A percentile compares a stretch with the other conserved stretches of the same genome.
These are phyloP conservation scores for Macrolepiota dolichaula DNA, from an alignment of 768 basidiomycete genomes.

Conservation along the genomic window DNA sequence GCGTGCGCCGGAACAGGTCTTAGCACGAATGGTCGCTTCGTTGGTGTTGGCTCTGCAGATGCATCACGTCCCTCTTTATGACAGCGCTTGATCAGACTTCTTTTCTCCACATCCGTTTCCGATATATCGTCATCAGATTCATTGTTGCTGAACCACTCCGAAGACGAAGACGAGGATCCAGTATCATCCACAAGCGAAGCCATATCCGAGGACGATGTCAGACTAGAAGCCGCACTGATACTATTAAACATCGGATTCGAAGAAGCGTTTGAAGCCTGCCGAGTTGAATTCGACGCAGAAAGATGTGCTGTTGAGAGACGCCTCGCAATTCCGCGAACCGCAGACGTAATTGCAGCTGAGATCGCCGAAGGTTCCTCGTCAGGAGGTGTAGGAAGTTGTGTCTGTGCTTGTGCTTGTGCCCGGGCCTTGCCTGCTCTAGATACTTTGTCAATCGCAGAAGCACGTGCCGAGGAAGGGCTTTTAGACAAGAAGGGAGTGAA, in stretches of 20 bases:
- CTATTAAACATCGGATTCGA: constrained; percentile 7
- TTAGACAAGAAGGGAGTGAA: constrained; percentile 67
- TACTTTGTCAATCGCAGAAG: constrained; percentile 51
- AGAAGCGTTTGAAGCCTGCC: constrained; percentile 19
- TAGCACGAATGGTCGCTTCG: constrained; percentile 44
- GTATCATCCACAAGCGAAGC: constrained; percentile 63
- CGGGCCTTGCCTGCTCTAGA: constrained; percentile 48
- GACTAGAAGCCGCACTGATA: constrained; percentile 12
- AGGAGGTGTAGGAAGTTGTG: constrained; percentile 9
- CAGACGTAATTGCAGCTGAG: constrained; percentile 37
- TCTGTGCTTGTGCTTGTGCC: constrained; percentile 29
- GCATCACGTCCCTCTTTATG: constrained; percentile 14
- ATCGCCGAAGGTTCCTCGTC: constrained; percentile 12
- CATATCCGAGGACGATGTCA: constrained; percentile 43
- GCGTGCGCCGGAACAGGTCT: constrained; percentile 39
- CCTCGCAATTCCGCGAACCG: constrained; percentile 58
- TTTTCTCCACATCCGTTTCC: constrained; percentile 38
- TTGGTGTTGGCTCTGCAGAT: constrained; percentile 18
- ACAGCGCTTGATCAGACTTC: constrained; percentile 20
- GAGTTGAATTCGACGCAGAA: constrained; percentile 24
- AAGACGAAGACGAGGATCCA: constrained; percentile 55
- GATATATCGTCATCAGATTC: constrained; percentile 56
- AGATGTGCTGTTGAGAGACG: constrained; percentile 48
- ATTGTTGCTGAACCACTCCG: constrained; percentile 40
- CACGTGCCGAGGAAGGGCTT: constrained; percentile 33